These are phyloP conservation scores for Aureobasidium melanogenum DNA, from an alignment of 2,329 filamentous ascomycete species.

Conservation along the genomic window DNA sequence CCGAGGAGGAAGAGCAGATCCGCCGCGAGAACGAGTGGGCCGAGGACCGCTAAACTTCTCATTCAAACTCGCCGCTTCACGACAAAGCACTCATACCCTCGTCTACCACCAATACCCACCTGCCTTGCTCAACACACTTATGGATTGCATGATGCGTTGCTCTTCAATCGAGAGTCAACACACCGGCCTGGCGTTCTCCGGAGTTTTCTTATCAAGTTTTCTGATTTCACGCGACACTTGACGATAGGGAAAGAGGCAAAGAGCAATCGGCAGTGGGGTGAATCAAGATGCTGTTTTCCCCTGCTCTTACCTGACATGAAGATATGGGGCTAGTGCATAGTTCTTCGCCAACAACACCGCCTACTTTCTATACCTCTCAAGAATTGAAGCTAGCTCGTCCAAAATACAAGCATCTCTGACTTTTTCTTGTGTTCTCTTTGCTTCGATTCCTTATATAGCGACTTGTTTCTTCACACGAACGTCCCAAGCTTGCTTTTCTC, in stretches of 20 bases:
- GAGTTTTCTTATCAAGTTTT: conserved; percentile 4
- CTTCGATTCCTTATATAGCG: not conserved
- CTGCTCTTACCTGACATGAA: not conserved
- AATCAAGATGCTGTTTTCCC: not conserved
- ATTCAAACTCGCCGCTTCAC: not conserved
- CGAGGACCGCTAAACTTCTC: conserved; percentile 22
- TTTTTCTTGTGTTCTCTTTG: not conserved
- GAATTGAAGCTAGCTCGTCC: not conserved
- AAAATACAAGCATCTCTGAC: not conserved
- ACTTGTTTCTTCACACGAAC: too few relatives aligned
- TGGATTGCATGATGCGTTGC: conserved; percentile 4
- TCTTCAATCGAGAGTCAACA: not conserved
- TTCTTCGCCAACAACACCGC: not conserved
- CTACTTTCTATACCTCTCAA: not conserved
- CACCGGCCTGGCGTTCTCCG: conserved; percentile 2
- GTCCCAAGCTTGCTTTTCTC: not conserved
- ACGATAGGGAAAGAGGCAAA: not conserved
- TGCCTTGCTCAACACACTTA: conserved; percentile 1
- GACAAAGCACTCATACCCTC: not conserved
- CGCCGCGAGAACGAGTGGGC: conserved; percentile 47
- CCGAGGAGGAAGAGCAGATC: conserved; percentile 96
- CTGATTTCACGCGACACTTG: not conserved
- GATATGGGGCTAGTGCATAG: not conserved
- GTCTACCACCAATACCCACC: not conserved
- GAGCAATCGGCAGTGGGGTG: not conserved